These are phyloP conservation scores for Verbascum thapsus DNA, from an alignment of 257 asterid species.

Conservation along the genomic window DNA sequence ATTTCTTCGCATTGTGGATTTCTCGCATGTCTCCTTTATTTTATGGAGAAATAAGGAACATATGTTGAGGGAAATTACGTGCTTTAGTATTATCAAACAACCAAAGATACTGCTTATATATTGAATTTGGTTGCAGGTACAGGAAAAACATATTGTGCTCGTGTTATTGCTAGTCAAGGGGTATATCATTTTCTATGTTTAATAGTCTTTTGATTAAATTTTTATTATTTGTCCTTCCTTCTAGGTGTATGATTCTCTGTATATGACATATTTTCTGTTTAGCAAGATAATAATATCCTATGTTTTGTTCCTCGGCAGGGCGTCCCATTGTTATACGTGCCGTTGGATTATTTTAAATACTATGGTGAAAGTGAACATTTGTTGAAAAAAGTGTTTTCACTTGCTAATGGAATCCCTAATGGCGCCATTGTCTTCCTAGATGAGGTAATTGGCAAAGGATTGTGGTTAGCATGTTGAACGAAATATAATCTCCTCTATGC, in stretches of 20 bases:
- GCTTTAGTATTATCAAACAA: constrained; percentile 15
- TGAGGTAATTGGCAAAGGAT: constrained; percentile 58
- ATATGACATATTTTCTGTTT: no score
- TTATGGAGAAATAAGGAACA: constrained; percentile 14
- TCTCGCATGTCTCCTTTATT: constrained; percentile 1
- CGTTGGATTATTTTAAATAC: constrained; percentile 90
- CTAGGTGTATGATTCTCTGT: not conserved
- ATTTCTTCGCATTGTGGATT: not conserved
- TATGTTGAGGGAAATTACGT: not conserved
- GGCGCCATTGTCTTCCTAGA: constrained; percentile 92
- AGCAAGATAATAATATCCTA: no score
- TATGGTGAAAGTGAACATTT: constrained; percentile 96
- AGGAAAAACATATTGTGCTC: constrained; percentile 98
- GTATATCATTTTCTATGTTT: constrained; percentile 43
- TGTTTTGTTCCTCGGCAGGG: constrained; percentile 53
- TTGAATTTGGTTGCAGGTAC: constrained; percentile 72
- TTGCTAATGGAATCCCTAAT: constrained; percentile 76
- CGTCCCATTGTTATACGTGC: constrained; percentile 84
- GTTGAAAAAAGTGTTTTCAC: constrained; percentile 88
- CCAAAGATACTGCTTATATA: constrained; percentile 21
- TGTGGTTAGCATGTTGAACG: constrained; percentile 20
- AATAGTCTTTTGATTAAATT: constrained; percentile 21
- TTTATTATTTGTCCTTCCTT: not conserved
- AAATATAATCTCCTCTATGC: constrained; percentile 11
- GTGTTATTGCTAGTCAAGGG: constrained; percentile 93